Base-by-base conservation (phyloP, 164 flowering plant genomes). In the Magnolia sinica region DNA sequence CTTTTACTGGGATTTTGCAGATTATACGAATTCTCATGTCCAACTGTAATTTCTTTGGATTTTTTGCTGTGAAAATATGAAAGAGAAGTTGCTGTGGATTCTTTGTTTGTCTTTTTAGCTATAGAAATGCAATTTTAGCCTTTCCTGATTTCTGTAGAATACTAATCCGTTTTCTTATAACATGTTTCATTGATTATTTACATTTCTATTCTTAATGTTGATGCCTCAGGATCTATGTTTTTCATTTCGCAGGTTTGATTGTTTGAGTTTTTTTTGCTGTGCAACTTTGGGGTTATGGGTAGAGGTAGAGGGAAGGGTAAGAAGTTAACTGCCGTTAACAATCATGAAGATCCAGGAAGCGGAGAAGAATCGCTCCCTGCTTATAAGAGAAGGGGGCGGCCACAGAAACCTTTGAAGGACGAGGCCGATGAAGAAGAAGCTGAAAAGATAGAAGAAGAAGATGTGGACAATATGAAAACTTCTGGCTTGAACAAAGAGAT, bases 251-350 rank as follows among this genome's bases (percentile, higher is more conserved):
- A 85, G 87, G 76, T 59, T 75, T 71, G 55, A 23, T 70, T 27
- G 52, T 71, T 74, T 70, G 77, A 37, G 45, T 37, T 37, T 37
- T 37, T 76, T 19, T 45, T 11, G 50, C 22, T 27, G 31, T 63
- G 31, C 64, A 77, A 19, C 64, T 73, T 76, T 50, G 63, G 24
- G 74, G 76, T 49, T 68, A 90, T 93, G 96, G 92, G 96, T 70
- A 89, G 94, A 83, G 95, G 91, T 70, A 91, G 95, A 87, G 93
- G 92, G 75, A 93, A 89, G 81, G 91, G 89, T 66, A 92, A 86
- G 85, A 93, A 88, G 84, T 78, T 77, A 18, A 83, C 83, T 69
- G 83, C 77, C 78, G 82, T 79, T 65, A 50, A 80, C 37, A 80
- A 76, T 79, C 86, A 83, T 76, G 93, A 91, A 37, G 95, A 93